Percentiles rank a stretch among this genome's conserved stretches.
These are phyloP conservation scores for Flueggea neowawraea DNA, from an alignment of 441 rosid species.

Conservation along the genomic window DNA sequence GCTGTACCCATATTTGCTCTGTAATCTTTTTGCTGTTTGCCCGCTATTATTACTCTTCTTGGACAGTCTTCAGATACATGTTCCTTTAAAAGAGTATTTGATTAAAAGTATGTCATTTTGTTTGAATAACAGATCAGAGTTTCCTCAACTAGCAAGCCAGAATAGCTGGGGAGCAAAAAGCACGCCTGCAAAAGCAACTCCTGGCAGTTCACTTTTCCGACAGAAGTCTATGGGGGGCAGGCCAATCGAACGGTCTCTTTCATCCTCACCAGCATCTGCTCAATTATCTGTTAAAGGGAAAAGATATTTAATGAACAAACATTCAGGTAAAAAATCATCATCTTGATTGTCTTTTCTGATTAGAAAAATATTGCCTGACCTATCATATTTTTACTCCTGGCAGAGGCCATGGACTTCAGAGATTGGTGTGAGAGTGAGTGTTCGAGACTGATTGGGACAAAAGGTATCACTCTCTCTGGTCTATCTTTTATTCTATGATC, in stretches of 20 bases:
- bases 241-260: slow-evolving; percentile 42
- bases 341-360: not conserved
- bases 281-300: slow-evolving; percentile 63
- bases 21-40: not conserved
- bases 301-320: slow-evolving; percentile 50
- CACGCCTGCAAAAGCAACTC: slow-evolving; percentile 51
- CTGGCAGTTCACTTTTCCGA: slow-evolving; percentile 52
- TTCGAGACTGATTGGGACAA: slow-evolving; percentile 79
- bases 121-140: slow-evolving; percentile 49
- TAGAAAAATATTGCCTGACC: slow-evolving; percentile 5
- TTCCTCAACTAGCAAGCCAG: slow-evolving; percentile 58
- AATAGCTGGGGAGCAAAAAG: slow-evolving; percentile 75
- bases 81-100: not conserved
- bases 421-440: slow-evolving; percentile 96
- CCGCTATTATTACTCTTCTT: not conserved
- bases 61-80: not conserved
- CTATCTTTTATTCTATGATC: not conserved
- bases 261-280: slow-evolving; percentile 53
- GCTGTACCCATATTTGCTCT: not conserved
- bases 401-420: slow-evolving; percentile 96
- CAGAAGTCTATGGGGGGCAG: slow-evolving; percentile 64
- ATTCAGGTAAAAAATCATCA: slow-evolving; percentile 49
- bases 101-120: not conserved
- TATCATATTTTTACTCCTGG: slow-evolving; percentile 16
- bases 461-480: slow-evolving; percentile 41